These are phyloP conservation scores for Fusarium pseudonygamai DNA, from an alignment of 2,329 filamentous ascomycete species.

Conservation along the genomic window DNA sequence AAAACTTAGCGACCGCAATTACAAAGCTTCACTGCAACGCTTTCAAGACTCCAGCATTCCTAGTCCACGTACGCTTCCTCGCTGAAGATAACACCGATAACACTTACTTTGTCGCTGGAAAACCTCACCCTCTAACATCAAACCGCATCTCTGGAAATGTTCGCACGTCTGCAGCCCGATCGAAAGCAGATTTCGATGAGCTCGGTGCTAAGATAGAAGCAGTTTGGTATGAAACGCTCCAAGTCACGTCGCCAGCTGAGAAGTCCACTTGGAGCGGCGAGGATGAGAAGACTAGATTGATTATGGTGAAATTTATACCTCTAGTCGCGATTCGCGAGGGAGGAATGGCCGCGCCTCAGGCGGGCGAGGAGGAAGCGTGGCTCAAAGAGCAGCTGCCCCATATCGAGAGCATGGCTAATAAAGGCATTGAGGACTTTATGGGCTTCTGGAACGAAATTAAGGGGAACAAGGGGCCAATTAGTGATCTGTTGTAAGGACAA, in stretches of 20 bases:
- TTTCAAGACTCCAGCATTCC: conserved; percentile 28
- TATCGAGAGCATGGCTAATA: conserved; percentile 21
- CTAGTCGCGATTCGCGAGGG: conserved; percentile 32
- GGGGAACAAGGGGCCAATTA: too few species aligned
- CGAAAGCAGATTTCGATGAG: conserved; percentile 21
- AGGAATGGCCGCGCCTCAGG: conserved; percentile 30
- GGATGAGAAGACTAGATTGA: conserved; percentile 10
- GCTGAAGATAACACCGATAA: not conserved
- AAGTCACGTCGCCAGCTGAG: not conserved
- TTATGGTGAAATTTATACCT: conserved; percentile 26
- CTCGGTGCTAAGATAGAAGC: conserved; percentile 21
- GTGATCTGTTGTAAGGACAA: not conserved
- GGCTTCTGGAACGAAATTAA: conserved; percentile 1
- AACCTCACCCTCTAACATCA: not conserved
- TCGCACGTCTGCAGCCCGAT: conserved; percentile 12
- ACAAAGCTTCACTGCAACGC: conserved; percentile 23
- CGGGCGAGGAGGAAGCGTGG: conserved; percentile 30
- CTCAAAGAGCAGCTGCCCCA: conserved; percentile 16
- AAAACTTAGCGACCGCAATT: conserved; percentile 14
- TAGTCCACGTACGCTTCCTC: conserved; percentile 32
- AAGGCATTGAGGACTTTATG: conserved; percentile 16
- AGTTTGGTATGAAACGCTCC: conserved; percentile 14
- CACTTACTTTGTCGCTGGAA: conserved; percentile 27
- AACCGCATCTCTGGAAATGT: conserved; percentile 32
- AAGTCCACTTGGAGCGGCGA: not conserved